phyloP scores from a whole-genome alignment of 2,329 filamentous ascomycete species.

The Talaromyces piceae region DNA sequence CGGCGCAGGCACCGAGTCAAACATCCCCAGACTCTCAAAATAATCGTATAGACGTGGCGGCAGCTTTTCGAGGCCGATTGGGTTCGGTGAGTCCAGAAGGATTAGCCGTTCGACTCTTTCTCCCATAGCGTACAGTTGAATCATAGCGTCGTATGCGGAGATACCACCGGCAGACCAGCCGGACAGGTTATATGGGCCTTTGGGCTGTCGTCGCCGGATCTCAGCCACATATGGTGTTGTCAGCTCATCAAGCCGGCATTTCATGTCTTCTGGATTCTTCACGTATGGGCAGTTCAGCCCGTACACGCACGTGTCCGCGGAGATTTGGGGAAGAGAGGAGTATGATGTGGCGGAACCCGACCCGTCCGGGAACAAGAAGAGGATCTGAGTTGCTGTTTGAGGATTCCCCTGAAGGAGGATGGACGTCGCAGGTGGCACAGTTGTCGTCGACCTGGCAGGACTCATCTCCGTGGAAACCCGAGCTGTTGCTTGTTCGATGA shows the following conservation, averaged over 20 bases:
- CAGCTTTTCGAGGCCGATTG: slow-evolving; percentile 61
- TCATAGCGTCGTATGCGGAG: slow-evolving; percentile 60
- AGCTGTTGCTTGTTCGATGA: not conserved
- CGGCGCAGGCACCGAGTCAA: not conserved
- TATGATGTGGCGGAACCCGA: slow-evolving; percentile 41
- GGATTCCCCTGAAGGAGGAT: slow-evolving; percentile 35
- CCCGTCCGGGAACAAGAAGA: slow-evolving; percentile 39
- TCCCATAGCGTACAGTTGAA: slow-evolving; percentile 49
- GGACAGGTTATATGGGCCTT: slow-evolving; percentile 55
- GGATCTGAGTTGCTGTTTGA: slow-evolving; percentile 31
- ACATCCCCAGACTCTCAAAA: slow-evolving; percentile 20
- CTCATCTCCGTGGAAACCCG: not conserved
- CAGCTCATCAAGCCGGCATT: not conserved
- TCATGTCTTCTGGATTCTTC: slow-evolving; percentile 22
- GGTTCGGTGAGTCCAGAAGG: slow-evolving; percentile 59
- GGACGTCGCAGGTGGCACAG: not conserved
- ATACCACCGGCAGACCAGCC: slow-evolving; percentile 72
- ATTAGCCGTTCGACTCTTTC: slow-evolving; percentile 55
- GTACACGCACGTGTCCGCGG: slow-evolving; percentile 35
- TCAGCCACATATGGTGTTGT: not conserved
- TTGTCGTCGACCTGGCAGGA: not conserved
- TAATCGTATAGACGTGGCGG: slow-evolving; percentile 44
- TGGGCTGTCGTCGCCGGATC: slow-evolving; percentile 40
- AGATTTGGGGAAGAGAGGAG: slow-evolving; percentile 32
- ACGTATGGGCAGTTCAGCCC: slow-evolving; percentile 34